Evolutionary conservation across 176 grass and related monocot species (phyloP).

Genomic region (Coix lacrymajobi): DNA sequence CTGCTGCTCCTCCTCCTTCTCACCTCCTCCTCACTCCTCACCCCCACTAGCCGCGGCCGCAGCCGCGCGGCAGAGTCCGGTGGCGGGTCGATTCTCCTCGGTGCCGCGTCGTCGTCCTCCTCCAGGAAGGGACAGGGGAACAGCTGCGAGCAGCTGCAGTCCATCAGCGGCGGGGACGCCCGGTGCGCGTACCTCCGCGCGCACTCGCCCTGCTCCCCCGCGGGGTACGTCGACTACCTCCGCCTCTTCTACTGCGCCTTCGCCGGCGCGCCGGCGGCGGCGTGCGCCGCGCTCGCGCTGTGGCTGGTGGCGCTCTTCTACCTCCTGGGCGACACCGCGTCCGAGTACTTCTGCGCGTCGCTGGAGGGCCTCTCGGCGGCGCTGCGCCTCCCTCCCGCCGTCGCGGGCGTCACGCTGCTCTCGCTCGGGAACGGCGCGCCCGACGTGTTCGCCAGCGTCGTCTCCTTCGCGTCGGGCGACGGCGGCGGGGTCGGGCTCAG

Average conservation of each 20-base stretch:
- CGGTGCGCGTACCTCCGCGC: conserved; percentile 50
- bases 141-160: conserved; percentile 42
- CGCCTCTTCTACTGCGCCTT: conserved; percentile 71
- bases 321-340: conserved; percentile 80
- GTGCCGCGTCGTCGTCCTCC: not conserved
- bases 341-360: conserved; percentile 83
- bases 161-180: conserved; percentile 11
- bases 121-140: not conserved
- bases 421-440: conserved; percentile 84
- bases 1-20: conserved; percentile 26
- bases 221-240: conserved; percentile 75
- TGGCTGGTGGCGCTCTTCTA: conserved; percentile 81
- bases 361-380: conserved; percentile 56
- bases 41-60: not conserved
- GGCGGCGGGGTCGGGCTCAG: conserved; percentile 53
- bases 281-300: conserved; percentile 35
- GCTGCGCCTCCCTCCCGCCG: conserved; percentile 62
- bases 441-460: conserved; percentile 77
- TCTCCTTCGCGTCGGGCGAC: conserved; percentile 56
- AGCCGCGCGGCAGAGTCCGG: not conserved
- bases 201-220: conserved; percentile 42
- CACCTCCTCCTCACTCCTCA: not conserved
- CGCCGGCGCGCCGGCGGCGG: conserved; percentile 11
- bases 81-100: not conserved
- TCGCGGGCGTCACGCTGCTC: conserved; percentile 88